Percentiles rank a stretch among this genome's conserved stretches.
These are phyloP conservation scores for Claviceps digitariae DNA, from an alignment of 2,329 filamentous ascomycete genomes.

Conservation along the genomic window DNA sequence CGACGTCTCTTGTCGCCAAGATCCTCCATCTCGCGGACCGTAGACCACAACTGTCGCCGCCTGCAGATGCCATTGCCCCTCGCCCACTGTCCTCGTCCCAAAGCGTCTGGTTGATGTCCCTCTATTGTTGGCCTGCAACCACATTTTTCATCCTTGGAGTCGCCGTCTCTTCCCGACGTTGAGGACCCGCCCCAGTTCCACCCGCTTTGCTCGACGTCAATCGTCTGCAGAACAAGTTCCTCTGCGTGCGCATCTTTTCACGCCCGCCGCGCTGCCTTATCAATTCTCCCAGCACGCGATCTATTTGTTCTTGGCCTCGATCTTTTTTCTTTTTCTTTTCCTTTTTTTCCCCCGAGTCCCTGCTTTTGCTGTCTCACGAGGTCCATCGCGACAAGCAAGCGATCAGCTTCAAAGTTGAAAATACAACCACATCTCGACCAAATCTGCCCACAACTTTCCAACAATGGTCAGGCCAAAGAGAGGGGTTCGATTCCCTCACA, in stretches of 20 bases:
- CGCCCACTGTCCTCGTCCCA: neutral
- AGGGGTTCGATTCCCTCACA: conserved; percentile 41
- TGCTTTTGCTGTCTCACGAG: neutral
- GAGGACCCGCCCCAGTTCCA: neutral
- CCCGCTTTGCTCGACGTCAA: neutral
- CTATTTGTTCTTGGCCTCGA: neutral
- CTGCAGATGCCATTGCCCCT: neutral
- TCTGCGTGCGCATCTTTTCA: neutral
- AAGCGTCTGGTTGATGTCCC: neutral
- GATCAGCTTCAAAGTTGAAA: neutral
- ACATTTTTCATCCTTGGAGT: neutral
- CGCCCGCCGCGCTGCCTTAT: too few relatives aligned
- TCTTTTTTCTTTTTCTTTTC: neutral
- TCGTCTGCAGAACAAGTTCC: neutral
- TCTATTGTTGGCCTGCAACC: neutral
- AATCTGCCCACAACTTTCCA: neutral
- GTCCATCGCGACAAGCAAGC: neutral
- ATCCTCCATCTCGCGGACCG: neutral
- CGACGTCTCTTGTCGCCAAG: neutral
- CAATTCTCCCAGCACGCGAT: neutral
- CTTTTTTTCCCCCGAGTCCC: neutral
- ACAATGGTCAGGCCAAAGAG: conserved; percentile 28
- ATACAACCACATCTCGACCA: neutral
- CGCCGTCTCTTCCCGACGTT: neutral
- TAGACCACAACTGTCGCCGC: neutral